phyloP scores from a whole-genome alignment of 2,329 filamentous ascomycete species.

The Ascochyta pisi region DNA sequence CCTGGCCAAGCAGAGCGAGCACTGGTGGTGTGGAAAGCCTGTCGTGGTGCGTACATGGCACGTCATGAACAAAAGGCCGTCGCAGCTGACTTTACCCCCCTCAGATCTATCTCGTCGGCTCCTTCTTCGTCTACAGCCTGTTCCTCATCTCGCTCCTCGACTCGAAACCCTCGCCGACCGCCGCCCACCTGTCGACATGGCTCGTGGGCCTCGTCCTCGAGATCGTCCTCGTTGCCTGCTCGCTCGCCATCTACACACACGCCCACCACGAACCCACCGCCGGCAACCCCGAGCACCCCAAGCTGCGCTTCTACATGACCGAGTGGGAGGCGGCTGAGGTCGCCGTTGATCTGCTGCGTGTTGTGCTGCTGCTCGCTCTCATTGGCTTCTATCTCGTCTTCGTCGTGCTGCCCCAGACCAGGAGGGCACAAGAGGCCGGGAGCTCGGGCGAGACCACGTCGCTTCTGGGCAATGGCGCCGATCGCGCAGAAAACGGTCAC shows the following conservation, averaged over 20 bases:
- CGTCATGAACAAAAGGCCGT: too few relatives aligned
- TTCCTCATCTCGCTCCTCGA: conserved; percentile 87
- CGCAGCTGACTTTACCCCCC: not conserved
- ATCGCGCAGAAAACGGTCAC: conserved; percentile 46
- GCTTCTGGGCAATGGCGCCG: conserved; percentile 60
- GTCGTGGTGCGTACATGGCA: conserved; percentile 67
- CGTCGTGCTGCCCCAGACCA: conserved; percentile 48
- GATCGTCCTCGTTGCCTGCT: conserved; percentile 71
- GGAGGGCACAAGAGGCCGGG: conserved; percentile 29
- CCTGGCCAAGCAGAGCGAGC: conserved; percentile 67
- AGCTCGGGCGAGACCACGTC: conserved; percentile 66
- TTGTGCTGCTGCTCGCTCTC: conserved; percentile 69
- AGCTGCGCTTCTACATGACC: conserved; percentile 50
- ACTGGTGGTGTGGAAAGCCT: conserved; percentile 84
- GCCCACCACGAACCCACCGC: conserved; percentile 70
- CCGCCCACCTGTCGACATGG: conserved; percentile 84
- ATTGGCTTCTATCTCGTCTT: conserved; percentile 65
- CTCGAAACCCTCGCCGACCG: conserved; percentile 78
- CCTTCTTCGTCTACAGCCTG: conserved; percentile 86
- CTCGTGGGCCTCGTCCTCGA: conserved; percentile 75
- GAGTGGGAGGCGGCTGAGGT: conserved; percentile 72
- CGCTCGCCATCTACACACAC: conserved; percentile 71
- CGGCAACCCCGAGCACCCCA: conserved; percentile 22
- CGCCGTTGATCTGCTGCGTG: conserved; percentile 69
- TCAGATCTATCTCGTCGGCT: conserved; percentile 85